Evolutionary conservation across 2,329 filamentous ascomycete genomes (phyloP).

Genomic region (Cordyceps pruinosa): DNA sequence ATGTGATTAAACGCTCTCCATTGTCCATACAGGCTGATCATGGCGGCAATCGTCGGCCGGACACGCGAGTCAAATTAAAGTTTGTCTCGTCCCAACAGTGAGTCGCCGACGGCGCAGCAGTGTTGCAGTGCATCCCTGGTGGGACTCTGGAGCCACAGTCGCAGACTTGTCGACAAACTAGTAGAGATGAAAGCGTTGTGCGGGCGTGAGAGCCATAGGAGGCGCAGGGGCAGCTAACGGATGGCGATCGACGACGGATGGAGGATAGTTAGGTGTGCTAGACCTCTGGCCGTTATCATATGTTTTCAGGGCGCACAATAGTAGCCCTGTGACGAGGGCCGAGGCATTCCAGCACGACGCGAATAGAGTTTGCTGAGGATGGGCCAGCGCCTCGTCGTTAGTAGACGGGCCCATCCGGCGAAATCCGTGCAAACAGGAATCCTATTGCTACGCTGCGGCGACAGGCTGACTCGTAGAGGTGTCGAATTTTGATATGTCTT

Average conservation of each 20-base stretch:
- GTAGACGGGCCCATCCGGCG: not conserved
- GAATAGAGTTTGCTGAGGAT: not conserved
- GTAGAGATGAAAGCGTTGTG: not conserved
- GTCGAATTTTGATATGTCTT: not conserved
- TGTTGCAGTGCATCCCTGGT: slow-evolving; percentile 7
- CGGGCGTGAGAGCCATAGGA: too few species aligned
- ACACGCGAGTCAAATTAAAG: slow-evolving; percentile 6
- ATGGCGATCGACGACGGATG: not conserved
- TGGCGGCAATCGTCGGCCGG: not conserved
- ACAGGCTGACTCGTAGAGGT: not conserved
- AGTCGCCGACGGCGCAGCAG: not conserved
- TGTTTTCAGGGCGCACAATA: too few species aligned
- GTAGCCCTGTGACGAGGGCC: not conserved
- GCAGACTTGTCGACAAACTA: not conserved
- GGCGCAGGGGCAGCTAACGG: slow-evolving; percentile 1
- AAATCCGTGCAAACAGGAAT: not conserved
- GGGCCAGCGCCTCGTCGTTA: not conserved
- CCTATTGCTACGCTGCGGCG: not conserved
- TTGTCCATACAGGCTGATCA: not conserved
- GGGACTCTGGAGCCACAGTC: not conserved
- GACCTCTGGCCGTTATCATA: not conserved
- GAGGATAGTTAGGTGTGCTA: not conserved
- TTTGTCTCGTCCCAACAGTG: not conserved
- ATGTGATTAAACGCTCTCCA: not conserved
- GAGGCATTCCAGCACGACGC: not conserved